Conservation (phyloP, 2,329 filamentous ascomycete genomes). For the Leptographium flavum region DNA sequence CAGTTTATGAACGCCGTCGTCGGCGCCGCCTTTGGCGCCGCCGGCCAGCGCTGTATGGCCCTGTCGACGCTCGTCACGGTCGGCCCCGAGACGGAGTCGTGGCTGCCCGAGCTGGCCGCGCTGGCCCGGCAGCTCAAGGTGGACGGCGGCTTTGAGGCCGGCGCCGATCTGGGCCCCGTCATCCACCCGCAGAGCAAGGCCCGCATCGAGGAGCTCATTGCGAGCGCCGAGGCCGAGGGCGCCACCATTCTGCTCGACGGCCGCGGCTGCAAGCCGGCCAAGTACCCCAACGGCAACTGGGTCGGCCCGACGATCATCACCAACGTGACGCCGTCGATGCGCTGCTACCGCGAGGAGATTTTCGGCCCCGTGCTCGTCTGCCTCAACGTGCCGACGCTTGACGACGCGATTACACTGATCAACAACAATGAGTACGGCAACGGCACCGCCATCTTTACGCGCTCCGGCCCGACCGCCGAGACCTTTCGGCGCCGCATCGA, state of each 20-base stretch:
- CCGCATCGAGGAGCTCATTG: conserved; percentile 63
- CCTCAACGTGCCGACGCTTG: conserved; percentile 62
- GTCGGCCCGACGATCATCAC: conserved; percentile 71
- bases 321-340: conserved; percentile 68
- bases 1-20: conserved; percentile 74
- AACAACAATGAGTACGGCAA: conserved; percentile 82
- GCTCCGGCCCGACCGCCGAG: conserved; percentile 61
- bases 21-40: conserved; percentile 72
- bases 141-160: conserved; percentile 69
- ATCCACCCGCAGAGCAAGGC: conserved; percentile 68
- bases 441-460: conserved; percentile 73
- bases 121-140: conserved; percentile 59
- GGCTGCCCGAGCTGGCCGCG: conserved; percentile 66
- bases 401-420: conserved; percentile 69
- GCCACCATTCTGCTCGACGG: conserved; percentile 74
- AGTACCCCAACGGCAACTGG: conserved; percentile 80
- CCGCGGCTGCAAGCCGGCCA: conserved; percentile 56
- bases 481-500: conserved; percentile 70
- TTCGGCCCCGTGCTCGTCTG: conserved; percentile 77
- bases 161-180: conserved; percentile 68
- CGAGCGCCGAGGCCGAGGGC: conserved; percentile 64
- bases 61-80: conserved; percentile 72
- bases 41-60: conserved; percentile 78
- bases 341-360: conserved; percentile 74
- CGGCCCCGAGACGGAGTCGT: conserved; percentile 63